phyloP scores from a whole-genome alignment of 2,329 filamentous ascomycete genomes.

The Hypomyces perniciosus region DNA sequence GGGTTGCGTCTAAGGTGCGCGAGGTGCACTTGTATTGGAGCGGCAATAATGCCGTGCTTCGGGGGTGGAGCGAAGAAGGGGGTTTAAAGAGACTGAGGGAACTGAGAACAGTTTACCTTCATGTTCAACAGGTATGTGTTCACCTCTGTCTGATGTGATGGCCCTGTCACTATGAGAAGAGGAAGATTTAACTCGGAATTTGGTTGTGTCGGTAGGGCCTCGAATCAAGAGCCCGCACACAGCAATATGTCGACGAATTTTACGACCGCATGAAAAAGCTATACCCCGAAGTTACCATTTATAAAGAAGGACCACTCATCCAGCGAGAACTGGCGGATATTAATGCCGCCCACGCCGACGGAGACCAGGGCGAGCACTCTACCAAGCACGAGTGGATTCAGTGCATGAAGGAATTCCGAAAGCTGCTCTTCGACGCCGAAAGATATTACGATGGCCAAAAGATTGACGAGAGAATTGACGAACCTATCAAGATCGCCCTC shows the following conservation, averaged over 20 bases:
- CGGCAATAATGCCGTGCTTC: constrained; percentile 28
- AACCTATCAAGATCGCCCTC: constrained; percentile 28
- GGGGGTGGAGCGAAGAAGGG: constrained; percentile 24
- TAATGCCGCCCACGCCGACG: constrained; percentile 6
- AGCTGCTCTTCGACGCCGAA: constrained; percentile 17
- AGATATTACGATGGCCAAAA: constrained; percentile 7
- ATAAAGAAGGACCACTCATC: constrained; percentile 9
- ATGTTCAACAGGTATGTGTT: constrained; percentile 14
- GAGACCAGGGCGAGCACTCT: constrained; percentile 12
- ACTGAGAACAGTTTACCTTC: constrained; percentile 20
- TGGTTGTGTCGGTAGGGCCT: constrained; percentile 11
- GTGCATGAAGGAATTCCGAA: constrained; percentile 21
- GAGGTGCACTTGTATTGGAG: constrained; percentile 25
- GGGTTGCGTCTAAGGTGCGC: constrained; percentile 8
- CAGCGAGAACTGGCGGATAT: constrained; percentile 4
- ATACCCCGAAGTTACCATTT: constrained; percentile 10
- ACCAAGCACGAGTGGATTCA: constrained; percentile 22
- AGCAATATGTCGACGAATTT: constrained; percentile 15
- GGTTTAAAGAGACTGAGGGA: constrained; percentile 20
- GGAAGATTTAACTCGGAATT: background rate
- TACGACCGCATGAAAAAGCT: constrained; percentile 12
- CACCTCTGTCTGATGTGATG: background rate
- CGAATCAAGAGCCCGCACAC: constrained; percentile 12
- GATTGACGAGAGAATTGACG: constrained; percentile 12
- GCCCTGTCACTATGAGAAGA: too few relatives aligned